Base-by-base conservation (phyloP, 2,329 filamentous ascomycete genomes). In the Epicoccum sorghinum region DNA sequence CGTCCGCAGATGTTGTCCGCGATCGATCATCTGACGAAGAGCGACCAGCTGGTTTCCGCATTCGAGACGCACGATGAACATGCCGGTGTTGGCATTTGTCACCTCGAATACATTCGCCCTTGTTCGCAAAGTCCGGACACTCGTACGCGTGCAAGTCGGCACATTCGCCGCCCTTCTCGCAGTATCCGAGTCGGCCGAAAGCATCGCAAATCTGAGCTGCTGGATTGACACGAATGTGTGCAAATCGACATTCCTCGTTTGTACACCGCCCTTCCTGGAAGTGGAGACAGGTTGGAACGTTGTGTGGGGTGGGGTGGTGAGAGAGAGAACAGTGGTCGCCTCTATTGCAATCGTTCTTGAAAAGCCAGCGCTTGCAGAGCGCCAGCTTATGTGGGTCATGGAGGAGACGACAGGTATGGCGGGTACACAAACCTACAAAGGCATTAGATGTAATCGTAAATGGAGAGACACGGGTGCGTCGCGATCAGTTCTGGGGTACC, bases 71-170 rank as follows among this genome's bases (percentile, higher is more conserved):
- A 39, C 67, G 65, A 29, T 95, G 90, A 72, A 93, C 86, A 78
- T 99, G 95, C 55, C 87, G 89, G 49, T 96, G 83, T 72, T 89
- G 89, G 80, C 93, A 98, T 62, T 88, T 87, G 76, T 88, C 55
- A 86, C 73, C 84, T 86, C 73, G 86, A 87, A 43, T 53, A 84
- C 95, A 99, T 59, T 82, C 80, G 67, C 93, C 93, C 57, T 85
- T 91, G 77, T 96, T 96, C 83, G 91, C 90, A 80, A 96, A 97
- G 74, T 96, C 90, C 59, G 95, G 93, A 76, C 95, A 98, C 76
- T 98, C 93, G 77, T 89, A 89, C 53, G 93, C 89, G 79, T 99
- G 95, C 57, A 92, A 89, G 60, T 95, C 86, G 56, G 85, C 77
- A 77, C 95, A 98, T 50, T 82, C 77, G 51, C 83, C 82, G 57